Conservation (phyloP, 768 basidiomycete genomes). For the Hygrophoropsis aurantiaca region DNA sequence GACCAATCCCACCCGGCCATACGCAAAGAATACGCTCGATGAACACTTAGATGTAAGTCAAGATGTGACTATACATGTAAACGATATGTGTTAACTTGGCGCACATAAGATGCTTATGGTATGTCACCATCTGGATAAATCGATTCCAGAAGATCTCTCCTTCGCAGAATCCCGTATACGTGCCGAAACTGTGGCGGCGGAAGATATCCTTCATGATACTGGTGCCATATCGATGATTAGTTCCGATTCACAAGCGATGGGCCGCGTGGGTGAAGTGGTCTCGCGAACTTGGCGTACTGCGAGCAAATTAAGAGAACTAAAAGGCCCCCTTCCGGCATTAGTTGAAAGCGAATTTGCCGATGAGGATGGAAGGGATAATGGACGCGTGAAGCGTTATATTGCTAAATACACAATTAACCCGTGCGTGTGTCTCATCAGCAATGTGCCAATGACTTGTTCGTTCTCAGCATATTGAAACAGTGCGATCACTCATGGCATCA, state of each 20-base stretch:
- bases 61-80: neutral
- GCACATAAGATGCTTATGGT: conserved; percentile 92
- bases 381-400: conserved; percentile 90
- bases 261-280: conserved; percentile 92
- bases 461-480: conserved; percentile 36
- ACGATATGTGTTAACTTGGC: conserved; percentile 2
- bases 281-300: conserved; percentile 96
- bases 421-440: conserved; percentile 47
- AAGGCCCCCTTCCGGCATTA: conserved; percentile 68
- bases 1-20: conserved; percentile 96
- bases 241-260: conserved; percentile 98
- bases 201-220: conserved; percentile 89
- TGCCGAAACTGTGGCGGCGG: conserved; percentile 95
- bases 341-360: conserved; percentile 50
- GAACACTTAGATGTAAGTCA: conserved; percentile 92
- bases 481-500: conserved; percentile 92
- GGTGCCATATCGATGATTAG: conserved; percentile 98
- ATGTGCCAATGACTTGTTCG: neutral
- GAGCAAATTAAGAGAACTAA: conserved; percentile 83
- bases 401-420: conserved; percentile 98
- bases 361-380: conserved; percentile 71
- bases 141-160: conserved; percentile 89
- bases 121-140: conserved; percentile 93
- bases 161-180: conserved; percentile 98
- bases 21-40: conserved; percentile 86